A percentile compares a stretch with the other conserved stretches of the same genome.
These are phyloP conservation scores for Phaeosphaeria sp. DNA, from an alignment of 2,329 filamentous ascomycete species.

Conservation along the genomic window DNA sequence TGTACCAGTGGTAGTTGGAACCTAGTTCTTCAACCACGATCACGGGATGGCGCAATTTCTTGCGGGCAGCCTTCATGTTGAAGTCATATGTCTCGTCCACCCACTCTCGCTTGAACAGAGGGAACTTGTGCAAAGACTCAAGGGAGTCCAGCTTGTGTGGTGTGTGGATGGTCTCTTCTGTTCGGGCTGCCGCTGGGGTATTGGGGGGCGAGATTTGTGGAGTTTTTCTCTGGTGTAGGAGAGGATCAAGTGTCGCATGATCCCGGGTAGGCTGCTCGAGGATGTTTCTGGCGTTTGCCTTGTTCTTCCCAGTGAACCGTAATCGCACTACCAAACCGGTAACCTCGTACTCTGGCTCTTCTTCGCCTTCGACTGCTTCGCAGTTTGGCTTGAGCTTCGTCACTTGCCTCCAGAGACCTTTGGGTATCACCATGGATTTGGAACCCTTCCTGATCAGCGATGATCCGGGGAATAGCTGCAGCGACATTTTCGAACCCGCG, in stretches of 20 bases:
- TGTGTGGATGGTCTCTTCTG: neutral
- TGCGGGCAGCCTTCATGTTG: conserved; percentile 13
- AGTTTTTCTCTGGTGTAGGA: neutral
- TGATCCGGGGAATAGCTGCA: neutral
- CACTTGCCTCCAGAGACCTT: conserved; percentile 7
- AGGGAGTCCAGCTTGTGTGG: conserved; percentile 1
- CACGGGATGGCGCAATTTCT: neutral
- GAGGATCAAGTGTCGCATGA: neutral
- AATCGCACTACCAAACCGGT: conserved; percentile 15
- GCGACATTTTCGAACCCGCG: neutral
- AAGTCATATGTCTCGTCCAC: conserved; percentile 27
- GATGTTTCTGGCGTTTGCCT: conserved; percentile 4
- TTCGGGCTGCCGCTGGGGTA: conserved; percentile 2
- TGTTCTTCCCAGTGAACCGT: conserved; percentile 15
- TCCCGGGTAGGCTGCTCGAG: neutral
- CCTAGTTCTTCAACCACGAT: neutral
- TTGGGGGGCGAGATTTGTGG: neutral
- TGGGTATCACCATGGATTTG: neutral
- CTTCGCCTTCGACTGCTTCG: neutral
- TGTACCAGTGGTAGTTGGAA: conserved; percentile 25
- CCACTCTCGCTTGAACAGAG: conserved; percentile 21
- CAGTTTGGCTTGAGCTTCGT: conserved; percentile 2
- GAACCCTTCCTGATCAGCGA: neutral
- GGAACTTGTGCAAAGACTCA: neutral
- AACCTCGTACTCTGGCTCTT: conserved; percentile 2